Evolutionary conservation across 768 basidiomycete species (phyloP).

Genomic region (Termitomyces sp.): DNA sequence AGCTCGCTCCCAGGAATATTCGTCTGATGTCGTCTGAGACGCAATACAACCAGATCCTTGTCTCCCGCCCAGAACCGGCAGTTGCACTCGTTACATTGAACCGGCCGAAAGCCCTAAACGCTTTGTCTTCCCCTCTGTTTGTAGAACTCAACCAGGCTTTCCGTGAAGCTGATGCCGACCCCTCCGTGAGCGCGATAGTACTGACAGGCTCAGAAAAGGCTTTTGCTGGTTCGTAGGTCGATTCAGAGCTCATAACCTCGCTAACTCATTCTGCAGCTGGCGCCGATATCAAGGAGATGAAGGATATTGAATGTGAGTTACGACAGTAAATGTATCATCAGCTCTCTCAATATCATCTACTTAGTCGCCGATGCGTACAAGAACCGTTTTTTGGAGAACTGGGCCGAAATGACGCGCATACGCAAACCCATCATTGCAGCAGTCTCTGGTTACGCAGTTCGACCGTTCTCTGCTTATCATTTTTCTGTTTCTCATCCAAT

Average conservation of each 20-base stretch:
- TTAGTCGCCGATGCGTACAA: constrained; percentile 85
- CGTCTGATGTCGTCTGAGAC: constrained; percentile 47
- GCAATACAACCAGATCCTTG: constrained; percentile 64
- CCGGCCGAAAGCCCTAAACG: constrained; percentile 88
- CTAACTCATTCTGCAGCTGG: constrained; percentile 54
- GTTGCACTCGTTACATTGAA: constrained; percentile 85
- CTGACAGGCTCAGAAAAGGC: constrained; percentile 90
- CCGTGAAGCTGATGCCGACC: constrained; percentile 65
- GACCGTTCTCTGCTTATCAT: constrained; percentile 24
- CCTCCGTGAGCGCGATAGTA: constrained; percentile 76
- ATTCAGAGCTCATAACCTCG: background rate
- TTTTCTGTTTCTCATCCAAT: background rate
- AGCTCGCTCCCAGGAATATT: constrained; percentile 12
- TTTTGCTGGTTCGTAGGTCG: constrained; percentile 72
- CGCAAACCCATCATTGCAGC: constrained; percentile 96
- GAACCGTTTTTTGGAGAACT: constrained; percentile 80
- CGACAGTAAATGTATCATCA: background rate
- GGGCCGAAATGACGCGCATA: constrained; percentile 68
- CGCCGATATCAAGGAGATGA: constrained; percentile 99
- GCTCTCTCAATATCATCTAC: background rate
- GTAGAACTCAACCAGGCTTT: constrained; percentile 78
- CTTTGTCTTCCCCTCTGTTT: constrained; percentile 79
- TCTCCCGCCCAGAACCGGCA: constrained; percentile 61
- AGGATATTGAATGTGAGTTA: constrained; percentile 82
- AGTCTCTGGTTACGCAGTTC: constrained; percentile 89